Evolutionary conservation across 805 yeast genomes (phyloP).

Genomic region (Monosporozyma siamensis): DNA sequence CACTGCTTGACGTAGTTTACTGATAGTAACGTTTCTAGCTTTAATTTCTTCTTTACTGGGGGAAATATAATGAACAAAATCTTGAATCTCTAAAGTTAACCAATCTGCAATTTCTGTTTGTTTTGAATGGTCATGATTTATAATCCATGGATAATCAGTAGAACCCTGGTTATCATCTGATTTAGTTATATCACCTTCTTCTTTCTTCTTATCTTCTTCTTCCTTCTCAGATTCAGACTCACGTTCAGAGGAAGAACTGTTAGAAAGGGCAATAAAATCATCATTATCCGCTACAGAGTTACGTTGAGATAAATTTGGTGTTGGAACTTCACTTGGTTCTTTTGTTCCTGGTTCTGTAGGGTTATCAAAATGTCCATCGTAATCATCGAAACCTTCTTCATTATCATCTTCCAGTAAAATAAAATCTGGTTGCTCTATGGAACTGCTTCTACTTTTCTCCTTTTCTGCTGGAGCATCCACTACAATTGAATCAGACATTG

Average conservation of each 20-base stretch:
- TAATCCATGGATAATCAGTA: constrained; percentile 58
- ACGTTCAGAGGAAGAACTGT: constrained; percentile 28
- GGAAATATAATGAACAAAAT: constrained; percentile 75
- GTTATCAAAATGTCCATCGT: constrained; percentile 21
- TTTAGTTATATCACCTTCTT: constrained; percentile 6
- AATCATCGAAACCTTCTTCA: constrained; percentile 21
- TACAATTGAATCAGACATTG: background rate
- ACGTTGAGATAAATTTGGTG: background rate
- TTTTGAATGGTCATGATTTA: constrained; percentile 64
- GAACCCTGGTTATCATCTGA: background rate
- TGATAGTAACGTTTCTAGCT: constrained; percentile 56
- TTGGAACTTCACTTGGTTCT: background rate
- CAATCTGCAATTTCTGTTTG: constrained; percentile 77
- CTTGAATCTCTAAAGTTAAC: constrained; percentile 77
- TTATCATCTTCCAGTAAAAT: constrained; percentile 4
- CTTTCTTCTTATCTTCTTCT: constrained; percentile 11
- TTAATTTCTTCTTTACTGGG: constrained; percentile 70
- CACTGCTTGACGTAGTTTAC: constrained; percentile 45
- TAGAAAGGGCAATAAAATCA: constrained; percentile 36
- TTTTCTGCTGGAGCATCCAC: background rate
- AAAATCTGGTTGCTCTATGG: background rate
- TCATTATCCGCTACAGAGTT: constrained; percentile 20
- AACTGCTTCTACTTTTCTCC: background rate
- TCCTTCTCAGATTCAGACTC: constrained; percentile 22
- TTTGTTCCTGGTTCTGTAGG: constrained; percentile 11